These are phyloP conservation scores for Suhomyces bribrorum DNA, from an alignment of 1,139 yeast genomes.

Conservation along the genomic window DNA sequence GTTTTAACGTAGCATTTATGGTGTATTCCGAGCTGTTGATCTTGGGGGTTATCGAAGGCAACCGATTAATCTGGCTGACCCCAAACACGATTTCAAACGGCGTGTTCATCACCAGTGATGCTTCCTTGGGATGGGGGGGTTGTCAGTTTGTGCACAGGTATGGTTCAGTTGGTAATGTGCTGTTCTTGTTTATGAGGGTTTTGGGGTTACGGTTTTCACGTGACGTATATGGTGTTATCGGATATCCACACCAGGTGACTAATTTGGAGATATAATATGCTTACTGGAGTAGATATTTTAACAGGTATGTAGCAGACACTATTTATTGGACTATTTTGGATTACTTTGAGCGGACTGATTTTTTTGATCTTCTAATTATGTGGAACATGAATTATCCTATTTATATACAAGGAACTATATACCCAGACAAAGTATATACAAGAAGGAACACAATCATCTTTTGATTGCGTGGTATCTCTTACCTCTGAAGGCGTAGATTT, in stretches of 20 bases:
- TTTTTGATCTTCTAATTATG: neutral
- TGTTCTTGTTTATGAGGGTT: neutral
- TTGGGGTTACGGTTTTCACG: slow-evolving; percentile 1
- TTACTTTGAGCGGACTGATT: neutral
- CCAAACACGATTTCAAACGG: slow-evolving; percentile 24
- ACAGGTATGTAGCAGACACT: no score
- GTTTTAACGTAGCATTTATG: slow-evolving; percentile 24
- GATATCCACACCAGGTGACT: neutral
- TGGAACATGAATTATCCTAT: neutral
- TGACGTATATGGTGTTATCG: neutral
- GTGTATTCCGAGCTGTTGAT: slow-evolving; percentile 3
- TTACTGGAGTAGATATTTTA: no score
- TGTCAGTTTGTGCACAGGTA: no score
- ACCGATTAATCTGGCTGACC: slow-evolving; percentile 14
- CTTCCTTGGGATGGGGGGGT: no score
- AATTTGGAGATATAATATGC: no score
- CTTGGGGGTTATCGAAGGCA: neutral
- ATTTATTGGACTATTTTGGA: no score
- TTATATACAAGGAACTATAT: slow-evolving; percentile 8
- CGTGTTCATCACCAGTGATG: slow-evolving; percentile 20
- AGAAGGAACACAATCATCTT: slow-evolving; percentile 19
- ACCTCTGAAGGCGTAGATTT: slow-evolving; percentile 89
- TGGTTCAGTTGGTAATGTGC: slow-evolving; percentile 1
- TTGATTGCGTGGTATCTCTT: slow-evolving; percentile 88
- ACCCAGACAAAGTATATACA: slow-evolving; percentile 6